Percentiles rank a stretch among this genome's conserved stretches.
phyloP scores from a whole-genome alignment of 176 grass and related monocot species.

The Avena eriantha region DNA sequence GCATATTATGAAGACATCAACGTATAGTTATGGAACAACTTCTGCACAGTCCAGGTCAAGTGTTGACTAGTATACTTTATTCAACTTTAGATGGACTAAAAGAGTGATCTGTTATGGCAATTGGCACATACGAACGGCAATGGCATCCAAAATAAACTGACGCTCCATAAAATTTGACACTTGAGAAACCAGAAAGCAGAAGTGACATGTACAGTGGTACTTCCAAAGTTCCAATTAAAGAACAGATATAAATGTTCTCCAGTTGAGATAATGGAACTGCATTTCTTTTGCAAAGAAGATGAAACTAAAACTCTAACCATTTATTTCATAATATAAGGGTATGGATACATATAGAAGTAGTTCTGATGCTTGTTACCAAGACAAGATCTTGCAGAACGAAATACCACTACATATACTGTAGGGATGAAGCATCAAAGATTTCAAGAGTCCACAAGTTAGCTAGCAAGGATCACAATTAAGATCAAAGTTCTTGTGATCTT shows the following conservation, averaged over 20 bases:
- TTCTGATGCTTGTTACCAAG: background rate
- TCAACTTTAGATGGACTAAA: background rate
- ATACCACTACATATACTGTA: background rate
- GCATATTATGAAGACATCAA: background rate
- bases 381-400: background rate
- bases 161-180: background rate
- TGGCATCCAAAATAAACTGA: background rate
- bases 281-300: background rate
- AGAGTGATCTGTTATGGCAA: background rate
- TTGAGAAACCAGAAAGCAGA: background rate
- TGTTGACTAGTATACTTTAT: slow-evolving; percentile 16
- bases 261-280: background rate
- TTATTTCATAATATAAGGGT: background rate
- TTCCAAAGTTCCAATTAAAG: background rate
- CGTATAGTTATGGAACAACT: slow-evolving; percentile 10
- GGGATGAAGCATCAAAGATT: background rate
- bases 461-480: background rate
- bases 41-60: background rate
- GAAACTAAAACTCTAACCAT: background rate
- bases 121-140: background rate
- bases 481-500: background rate
- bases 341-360: background rate
- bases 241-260: background rate
- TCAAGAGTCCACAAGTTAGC: background rate
- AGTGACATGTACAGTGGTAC: background rate